phyloP scores from a whole-genome alignment of 768 basidiomycete genomes.

The Pseudohyphozyma bogoriensis region DNA sequence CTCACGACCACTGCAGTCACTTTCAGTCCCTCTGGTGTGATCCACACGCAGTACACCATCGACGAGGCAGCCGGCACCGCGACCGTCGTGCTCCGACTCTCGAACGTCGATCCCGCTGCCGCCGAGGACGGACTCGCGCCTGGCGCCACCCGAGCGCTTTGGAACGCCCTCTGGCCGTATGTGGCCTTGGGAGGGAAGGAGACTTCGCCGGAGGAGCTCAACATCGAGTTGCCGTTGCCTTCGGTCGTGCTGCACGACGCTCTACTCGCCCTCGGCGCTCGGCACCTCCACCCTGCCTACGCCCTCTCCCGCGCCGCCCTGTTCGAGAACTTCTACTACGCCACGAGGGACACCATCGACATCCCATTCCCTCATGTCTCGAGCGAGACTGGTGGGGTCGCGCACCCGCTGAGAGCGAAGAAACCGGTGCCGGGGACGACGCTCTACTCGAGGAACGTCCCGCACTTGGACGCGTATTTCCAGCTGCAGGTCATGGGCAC shows the following conservation, averaged over 20 bases:
- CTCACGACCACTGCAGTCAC: not conserved
- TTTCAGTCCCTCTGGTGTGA: not conserved
- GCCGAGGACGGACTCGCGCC: too few species aligned
- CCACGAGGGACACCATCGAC: not conserved
- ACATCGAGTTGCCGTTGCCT: conserved; percentile 20
- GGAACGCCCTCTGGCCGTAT: conserved; percentile 17
- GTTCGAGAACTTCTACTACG: conserved; percentile 21
- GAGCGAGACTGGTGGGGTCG: not conserved
- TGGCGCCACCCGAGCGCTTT: not conserved
- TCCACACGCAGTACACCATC: not conserved
- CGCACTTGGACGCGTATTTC: conserved; percentile 25
- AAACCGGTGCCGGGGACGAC: conserved; percentile 3
- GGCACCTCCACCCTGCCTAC: conserved; percentile 6
- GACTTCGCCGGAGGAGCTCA: conserved; percentile 5
- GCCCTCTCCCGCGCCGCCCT: conserved; percentile 16
- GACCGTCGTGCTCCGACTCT: not conserved
- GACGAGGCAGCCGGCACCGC: not conserved
- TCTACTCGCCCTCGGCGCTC: conserved; percentile 12
- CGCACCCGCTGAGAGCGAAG: conserved; percentile 23
- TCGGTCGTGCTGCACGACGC: conserved; percentile 14
- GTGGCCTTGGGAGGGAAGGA: conserved; percentile 5
- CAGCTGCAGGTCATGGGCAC: conserved; percentile 13
- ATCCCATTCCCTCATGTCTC: conserved; percentile 20
- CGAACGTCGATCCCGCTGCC: not conserved
- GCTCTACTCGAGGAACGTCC: conserved; percentile 24